Base-by-base conservation (phyloP, 2,329 filamentous ascomycete genomes). In the Stagonosporopsis chrysanthemi region DNA sequence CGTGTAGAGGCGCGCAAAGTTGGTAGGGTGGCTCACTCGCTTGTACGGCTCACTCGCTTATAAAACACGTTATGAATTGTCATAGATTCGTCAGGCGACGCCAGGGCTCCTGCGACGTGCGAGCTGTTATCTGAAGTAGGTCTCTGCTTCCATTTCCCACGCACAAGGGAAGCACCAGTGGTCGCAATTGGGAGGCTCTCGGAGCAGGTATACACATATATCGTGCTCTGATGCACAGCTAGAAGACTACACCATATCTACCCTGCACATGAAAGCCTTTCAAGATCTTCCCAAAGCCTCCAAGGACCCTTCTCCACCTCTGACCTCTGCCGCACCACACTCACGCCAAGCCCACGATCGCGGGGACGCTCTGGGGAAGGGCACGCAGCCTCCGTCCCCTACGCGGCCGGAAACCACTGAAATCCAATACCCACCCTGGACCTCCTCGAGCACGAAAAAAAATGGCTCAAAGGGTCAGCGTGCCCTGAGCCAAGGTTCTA, bases 401-500 rank as follows among this genome's bases (percentile, higher is more conserved):
- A 49, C 24, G 9, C 40, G 40, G 40, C 45, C 39, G 45, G 35
- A 33, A 50, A 26, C 40, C 26, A 35, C 46, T n/a, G 2, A 6
- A 29, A 45, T 26, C 11, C 12, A 3, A 41, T 3, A 17, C 17
- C 14, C 26, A 22, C 24, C 28, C 31, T 22, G 4, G 7, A 35
- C 17, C 38, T 33, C 17, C 38, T 23, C 31, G 31, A 38, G 31
- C 23, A 22, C 8, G 31, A 33, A 33, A 22, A 2, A 42, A 46
- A 47, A 52, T 56, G 47, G 50, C 42, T 41, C 54, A 52, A 42
- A 14, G 31, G 36, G 36, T 17, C 19, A 26, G 45, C 22, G 31
- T 23, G n/a, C n/a, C 39, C 19, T 8, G 40, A 24, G 54, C 48
- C 54, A 52, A 52, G 54, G 24, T 19, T 35, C 48, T 52, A 51